These are phyloP conservation scores for Helotiales sp. DNA, from an alignment of 2,329 filamentous ascomycete species.

Conservation along the genomic window DNA sequence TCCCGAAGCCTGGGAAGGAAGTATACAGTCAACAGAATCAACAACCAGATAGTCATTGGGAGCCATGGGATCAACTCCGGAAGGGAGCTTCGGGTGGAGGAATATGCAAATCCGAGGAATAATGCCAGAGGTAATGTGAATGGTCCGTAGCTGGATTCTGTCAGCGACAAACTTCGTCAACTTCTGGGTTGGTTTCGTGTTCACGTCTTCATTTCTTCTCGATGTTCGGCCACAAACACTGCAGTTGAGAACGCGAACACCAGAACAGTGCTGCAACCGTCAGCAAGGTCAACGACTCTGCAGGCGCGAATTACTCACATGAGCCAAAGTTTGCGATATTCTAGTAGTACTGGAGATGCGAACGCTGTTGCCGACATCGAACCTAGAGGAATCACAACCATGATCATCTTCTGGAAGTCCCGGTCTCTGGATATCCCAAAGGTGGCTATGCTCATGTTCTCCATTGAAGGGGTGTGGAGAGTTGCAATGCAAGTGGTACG, in stretches of 20 bases:
- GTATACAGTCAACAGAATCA: conserved; percentile 15
- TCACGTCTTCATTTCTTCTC: conserved; percentile 16
- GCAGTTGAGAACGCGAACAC: conserved; percentile 1
- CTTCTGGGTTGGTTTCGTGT: background rate
- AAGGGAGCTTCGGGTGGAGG: conserved; percentile 10
- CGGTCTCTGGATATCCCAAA: background rate
- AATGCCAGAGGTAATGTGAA: background rate
- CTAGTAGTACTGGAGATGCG: conserved; percentile 17
- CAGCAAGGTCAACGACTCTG: background rate
- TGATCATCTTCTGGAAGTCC: background rate
- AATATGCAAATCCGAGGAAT: conserved; percentile 8
- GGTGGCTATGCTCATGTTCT: background rate
- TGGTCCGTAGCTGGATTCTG: conserved; percentile 1
- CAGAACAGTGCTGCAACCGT: conserved; percentile 1
- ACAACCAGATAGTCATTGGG: conserved; percentile 12
- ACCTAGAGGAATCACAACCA: conserved; percentile 3
- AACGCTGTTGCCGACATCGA: conserved; percentile 10
- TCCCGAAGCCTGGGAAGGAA: conserved; percentile 8
- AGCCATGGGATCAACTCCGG: conserved; percentile 16
- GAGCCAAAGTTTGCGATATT: conserved; percentile 5
- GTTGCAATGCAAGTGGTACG: too few species aligned
- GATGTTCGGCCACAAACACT: conserved; percentile 7
- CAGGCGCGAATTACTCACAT: conserved; percentile 6
- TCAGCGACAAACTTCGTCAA: background rate
- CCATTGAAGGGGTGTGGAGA: too few species aligned